Base-by-base conservation (phyloP, 1,284 basidiomycete species). In the Golubevia pallescens region DNA sequence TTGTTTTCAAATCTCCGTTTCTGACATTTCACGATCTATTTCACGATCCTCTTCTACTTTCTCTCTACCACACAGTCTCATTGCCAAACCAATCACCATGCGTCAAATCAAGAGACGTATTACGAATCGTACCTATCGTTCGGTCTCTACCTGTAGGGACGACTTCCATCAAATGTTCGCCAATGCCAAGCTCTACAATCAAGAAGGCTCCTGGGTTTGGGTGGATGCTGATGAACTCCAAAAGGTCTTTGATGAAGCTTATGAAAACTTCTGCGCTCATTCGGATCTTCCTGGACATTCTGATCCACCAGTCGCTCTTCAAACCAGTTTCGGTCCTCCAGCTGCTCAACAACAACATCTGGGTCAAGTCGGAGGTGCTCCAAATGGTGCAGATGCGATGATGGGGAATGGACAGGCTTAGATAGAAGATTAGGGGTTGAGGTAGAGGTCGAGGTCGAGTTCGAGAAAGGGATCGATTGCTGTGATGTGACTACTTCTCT, bases 101-200 rank as follows among this genome's bases (percentile, higher is more conserved):
- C 73, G 77, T 3, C 79, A 85, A 68, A 83, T 85, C 67, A 77
- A 77, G 64, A 72, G 80, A 3, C 70, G 79, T 0, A 77, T 85
- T 58, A 81, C 84, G 51, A 77, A 77, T 48, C 70, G 73, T 28
- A 69, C 76, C 19, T 85, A 84, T 70, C 65, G 73, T 6, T 67
- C 68, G 28, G 74, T 80, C 63, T 74, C 77, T 55, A 70, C 73
- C 48, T 76, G 76, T 66, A 69, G 71, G 53, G 71, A 77, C 58
- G 81, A 85, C 69, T 77, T 85, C 69, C 73, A 77, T 57, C 67
- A 81, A n/a, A 85, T 85, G 82, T 73, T 84, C 10, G 65, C 70
- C 38, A 85, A 85, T 67, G 82, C 82, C 10, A 81, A 80, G 68
- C 82, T 80, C 55, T 85, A 84, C 71, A 85, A 85, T 58, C 77